phyloP scores from a whole-genome alignment of 148 eudicot genomes.

The Vaccinium vitisidaea region DNA sequence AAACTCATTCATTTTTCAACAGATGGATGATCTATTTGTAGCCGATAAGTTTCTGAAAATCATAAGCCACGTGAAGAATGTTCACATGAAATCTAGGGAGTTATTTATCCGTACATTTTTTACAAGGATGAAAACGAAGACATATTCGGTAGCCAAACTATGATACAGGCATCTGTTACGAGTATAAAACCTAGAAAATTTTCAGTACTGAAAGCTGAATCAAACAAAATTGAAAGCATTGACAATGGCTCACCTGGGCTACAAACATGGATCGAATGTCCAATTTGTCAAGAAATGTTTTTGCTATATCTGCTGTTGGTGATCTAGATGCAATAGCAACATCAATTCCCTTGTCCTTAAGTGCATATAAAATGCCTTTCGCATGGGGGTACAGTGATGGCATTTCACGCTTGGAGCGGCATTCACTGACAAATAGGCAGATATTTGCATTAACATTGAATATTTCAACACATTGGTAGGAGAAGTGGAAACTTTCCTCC shows the following conservation, averaged over 20 bases:
- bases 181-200: too few species aligned
- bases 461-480: neutral
- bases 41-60: neutral
- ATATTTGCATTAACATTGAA: neutral
- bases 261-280: conserved; percentile 79
- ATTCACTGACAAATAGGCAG: conserved; percentile 57
- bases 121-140: too few species aligned
- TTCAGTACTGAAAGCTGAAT: neutral
- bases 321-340: conserved; percentile 96
- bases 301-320: conserved; percentile 91
- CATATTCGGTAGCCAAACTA: too few species aligned
- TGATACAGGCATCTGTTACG: too few species aligned
- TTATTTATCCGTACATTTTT: too few species aligned
- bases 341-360: conserved; percentile 82
- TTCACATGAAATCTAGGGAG: too few species aligned
- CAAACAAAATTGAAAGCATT: neutral
- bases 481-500: neutral
- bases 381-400: conserved; percentile 91
- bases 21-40: neutral
- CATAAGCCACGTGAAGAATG: too few species aligned
- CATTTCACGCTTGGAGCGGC: conserved; percentile 87
- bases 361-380: conserved; percentile 79
- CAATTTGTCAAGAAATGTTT: conserved; percentile 78
- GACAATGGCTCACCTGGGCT: conserved; percentile 64
- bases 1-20: neutral